Base-by-base conservation (phyloP, 805 yeast species). In the Pichia heedii region DNA sequence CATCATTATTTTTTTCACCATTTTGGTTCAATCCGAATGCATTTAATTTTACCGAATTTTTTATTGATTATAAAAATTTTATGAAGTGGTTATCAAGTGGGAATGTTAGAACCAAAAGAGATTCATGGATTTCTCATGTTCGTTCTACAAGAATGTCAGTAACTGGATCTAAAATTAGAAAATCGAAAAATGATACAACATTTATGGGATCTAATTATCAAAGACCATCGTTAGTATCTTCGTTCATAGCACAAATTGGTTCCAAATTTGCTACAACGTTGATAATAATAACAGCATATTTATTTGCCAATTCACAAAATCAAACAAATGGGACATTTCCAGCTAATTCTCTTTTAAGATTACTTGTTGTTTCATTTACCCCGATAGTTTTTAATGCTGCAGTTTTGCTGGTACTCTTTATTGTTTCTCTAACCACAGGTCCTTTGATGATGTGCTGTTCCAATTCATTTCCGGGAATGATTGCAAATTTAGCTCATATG, bases 1-100 rank as follows among this genome's bases (percentile, higher is more conserved):
- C 74, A 15, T 81, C 87, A 0, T 67, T 84, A 59, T 69, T 81
- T 46, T 63, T 81, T 46, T 79, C 88, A 3, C 93, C 93, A 7
- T 81, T 80, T 52, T 60, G 83, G 35, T 84, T 77, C 64, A 84
- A 84, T 56, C 90, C 93, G 1, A 84, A 82, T 57, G 90, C 84
- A 54, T 83, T 80, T 51, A 71, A 78, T 4, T 77, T 80, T 65
- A 65, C 65, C 9, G 89, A 82, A 49, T 84, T 79, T 56, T 81
- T 84, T 54, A 61, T 80, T 42, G 90, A 84, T 60, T 83, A 83
- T 59, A 67, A 70, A 43, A 70, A 68, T 42, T 78, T 69, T 49
- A 60, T 81, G 43, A 55, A 52, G 32, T 74, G 79, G 79, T 57
- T 78, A 43, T 64, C 68, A 3, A 62, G 70, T 16, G 83, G 83